Base-by-base conservation (phyloP, 768 basidiomycete species). In the Tulasnella sp. region DNA sequence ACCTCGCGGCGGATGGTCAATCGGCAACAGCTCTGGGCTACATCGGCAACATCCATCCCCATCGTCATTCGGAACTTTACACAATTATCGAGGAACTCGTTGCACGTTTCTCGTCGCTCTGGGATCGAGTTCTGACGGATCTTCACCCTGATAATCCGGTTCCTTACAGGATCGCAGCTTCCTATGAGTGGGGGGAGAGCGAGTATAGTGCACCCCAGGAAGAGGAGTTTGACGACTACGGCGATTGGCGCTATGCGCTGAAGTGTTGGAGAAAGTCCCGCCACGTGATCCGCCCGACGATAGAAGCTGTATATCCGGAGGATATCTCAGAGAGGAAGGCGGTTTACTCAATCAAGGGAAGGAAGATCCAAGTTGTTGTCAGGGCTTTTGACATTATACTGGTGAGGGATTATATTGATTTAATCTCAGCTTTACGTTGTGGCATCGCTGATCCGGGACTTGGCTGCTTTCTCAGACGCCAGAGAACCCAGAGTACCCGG, bases 311-410 rank as follows among this genome's bases (percentile, higher is more conserved):
- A 20, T 71, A 71, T 44, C 26, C 39, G 32, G 10, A 39, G 16
- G 55, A 74, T 37, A 44, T 55, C 46, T 72, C 77, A 16, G 9
- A 29, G 16, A 39, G 26, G 7, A n/a, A 42, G 35, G 29, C 23
- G 15, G 37, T 51, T 5, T 74, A 55, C 44, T 74, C 57, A 3
- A n/a, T 90, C 71, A 79, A 83, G 55, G 86, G 84, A 40, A 84
- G 83, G 81, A 83, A 79, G 1, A 75, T 85, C 0, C 84, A 84
- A 48, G 85, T 87, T 70, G 83, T 83, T 46, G 85, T 88, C 39
- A 88, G 87, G 81, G 80, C 87, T 9, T 81, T 86, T 2, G 85
- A 83, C 67, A 85, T 86, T 16, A 79, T 81, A 9, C 83, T 89
- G 16, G 88, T 88, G 35, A 83, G 11, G 87, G 79, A 32, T 74